A percentile compares a stretch with the other conserved stretches of the same genome.
Evolutionary conservation across 768 basidiomycete genomes (phyloP).

Genomic region (Kwoniella bestiolae): DNA sequence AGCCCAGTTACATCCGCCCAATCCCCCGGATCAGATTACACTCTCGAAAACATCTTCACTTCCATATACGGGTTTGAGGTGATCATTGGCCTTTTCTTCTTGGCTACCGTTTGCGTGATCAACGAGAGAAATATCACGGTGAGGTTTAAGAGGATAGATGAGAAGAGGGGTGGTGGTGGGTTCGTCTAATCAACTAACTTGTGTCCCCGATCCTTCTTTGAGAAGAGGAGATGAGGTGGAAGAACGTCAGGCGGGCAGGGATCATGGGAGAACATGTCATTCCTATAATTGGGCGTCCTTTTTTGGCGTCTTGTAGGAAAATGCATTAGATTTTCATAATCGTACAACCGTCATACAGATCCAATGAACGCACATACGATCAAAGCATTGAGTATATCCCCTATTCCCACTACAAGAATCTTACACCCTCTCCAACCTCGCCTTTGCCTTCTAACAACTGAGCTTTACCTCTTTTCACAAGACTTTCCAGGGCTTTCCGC

Average conservation of each 20-base stretch:
- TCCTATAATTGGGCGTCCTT: too few species aligned
- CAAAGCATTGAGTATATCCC: neutral
- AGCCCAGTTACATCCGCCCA: constrained; percentile 22
- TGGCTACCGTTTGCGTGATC: constrained; percentile 83
- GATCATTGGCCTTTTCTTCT: constrained; percentile 72
- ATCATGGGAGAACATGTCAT: too few species aligned
- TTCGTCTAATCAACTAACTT: constrained; percentile 67
- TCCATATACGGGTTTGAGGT: constrained; percentile 80
- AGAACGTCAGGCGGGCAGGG: too few species aligned
- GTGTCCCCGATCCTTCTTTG: neutral
- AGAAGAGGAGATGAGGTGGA: too few species aligned
- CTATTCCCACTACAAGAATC: constrained; percentile 52
- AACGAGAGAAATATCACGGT: constrained; percentile 79
- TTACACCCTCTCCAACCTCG: constrained; percentile 59
- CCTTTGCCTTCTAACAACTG: constrained; percentile 58
- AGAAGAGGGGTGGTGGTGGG: constrained; percentile 81
- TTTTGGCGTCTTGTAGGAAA: too few species aligned
- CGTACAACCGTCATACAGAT: neutral
- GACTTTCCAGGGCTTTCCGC: constrained; percentile 55
- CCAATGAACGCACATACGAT: neutral
- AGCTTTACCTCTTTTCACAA: constrained; percentile 59
- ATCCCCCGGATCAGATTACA: constrained; percentile 66
- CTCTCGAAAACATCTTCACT: constrained; percentile 83
- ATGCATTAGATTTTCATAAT: too few species aligned
- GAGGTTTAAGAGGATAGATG: constrained; percentile 86